phyloP scores from a whole-genome alignment of 768 basidiomycete genomes.

The Mycena pura region DNA sequence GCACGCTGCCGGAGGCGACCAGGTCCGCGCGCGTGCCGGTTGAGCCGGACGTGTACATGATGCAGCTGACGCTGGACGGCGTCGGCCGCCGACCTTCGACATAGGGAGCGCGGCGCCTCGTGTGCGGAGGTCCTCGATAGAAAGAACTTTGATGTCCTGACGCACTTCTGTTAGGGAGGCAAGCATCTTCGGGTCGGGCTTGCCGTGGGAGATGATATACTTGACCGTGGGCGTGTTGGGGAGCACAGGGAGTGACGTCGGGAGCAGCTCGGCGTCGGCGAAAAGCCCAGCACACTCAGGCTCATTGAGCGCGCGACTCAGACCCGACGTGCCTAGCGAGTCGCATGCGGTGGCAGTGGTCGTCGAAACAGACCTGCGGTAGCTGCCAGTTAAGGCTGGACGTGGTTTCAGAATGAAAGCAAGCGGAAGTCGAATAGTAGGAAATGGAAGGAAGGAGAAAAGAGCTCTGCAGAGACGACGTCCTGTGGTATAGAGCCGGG shows the following conservation, averaged over 20 bases:
- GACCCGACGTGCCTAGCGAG: constrained; percentile 88
- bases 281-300: constrained; percentile 26
- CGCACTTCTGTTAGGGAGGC: constrained; percentile 66
- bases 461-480: no score
- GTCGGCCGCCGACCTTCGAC: constrained; percentile 55
- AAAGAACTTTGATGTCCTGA: constrained; percentile 64
- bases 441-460: background rate
- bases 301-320: constrained; percentile 89
- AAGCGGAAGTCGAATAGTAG: constrained; percentile 13
- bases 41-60: constrained; percentile 83
- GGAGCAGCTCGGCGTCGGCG: constrained; percentile 87
- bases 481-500: no score
- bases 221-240: constrained; percentile 76
- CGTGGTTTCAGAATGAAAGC: background rate
- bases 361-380: constrained; percentile 76
- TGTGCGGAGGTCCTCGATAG: constrained; percentile 73
- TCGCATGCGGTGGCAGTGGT: constrained; percentile 96
- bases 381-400: constrained; percentile 86
- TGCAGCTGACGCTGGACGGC: constrained; percentile 52
- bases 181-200: constrained; percentile 56
- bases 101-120: constrained; percentile 64
- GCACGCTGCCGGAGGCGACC: constrained; percentile 85
- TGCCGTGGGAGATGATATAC: constrained; percentile 86
- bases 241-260: constrained; percentile 75
- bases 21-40: constrained; percentile 92